Percentiles rank a stretch among this genome's conserved stretches.
Evolutionary conservation across 208 protist species (phyloP).

Genomic region (Wallacemonas sp.): DNA sequence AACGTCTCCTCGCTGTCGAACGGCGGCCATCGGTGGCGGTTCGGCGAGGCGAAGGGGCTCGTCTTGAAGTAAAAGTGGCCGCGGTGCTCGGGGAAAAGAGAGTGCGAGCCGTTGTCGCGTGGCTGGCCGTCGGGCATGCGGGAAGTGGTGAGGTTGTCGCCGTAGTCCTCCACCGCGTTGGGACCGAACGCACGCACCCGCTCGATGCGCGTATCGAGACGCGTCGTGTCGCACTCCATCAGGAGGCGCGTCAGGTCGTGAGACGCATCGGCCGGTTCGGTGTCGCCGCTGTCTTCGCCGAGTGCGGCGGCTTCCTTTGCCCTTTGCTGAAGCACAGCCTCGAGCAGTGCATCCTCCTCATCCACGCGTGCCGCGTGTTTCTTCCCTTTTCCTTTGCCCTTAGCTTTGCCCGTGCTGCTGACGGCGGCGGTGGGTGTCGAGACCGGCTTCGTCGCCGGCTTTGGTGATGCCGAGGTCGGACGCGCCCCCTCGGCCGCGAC

Average conservation of each 20-base stretch:
- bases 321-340: constrained; percentile 42
- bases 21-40: constrained; percentile 75
- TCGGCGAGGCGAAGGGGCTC: constrained; percentile 70
- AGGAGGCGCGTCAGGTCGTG: constrained; percentile 39
- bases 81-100: constrained; percentile 64
- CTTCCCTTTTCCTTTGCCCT: constrained; percentile 28
- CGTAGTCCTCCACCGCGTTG: constrained; percentile 77
- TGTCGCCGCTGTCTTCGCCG: neutral
- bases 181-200: constrained; percentile 72
- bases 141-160: constrained; percentile 51
- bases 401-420: constrained; percentile 19
- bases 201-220: constrained; percentile 71
- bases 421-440: neutral
- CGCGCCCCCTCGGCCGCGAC: constrained; percentile 1
- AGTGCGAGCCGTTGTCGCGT: constrained; percentile 39
- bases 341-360: constrained; percentile 77
- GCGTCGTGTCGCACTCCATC: constrained; percentile 48
- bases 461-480: too few species aligned
- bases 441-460: too few species aligned
- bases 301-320: constrained; percentile 10
- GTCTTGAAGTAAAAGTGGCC: constrained; percentile 40
- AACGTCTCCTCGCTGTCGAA: constrained; percentile 64
- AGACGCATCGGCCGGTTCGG: neutral
- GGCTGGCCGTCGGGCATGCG: constrained; percentile 46
- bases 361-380: constrained; percentile 35